Conservation (phyloP, 306 rosid genomes). For the Cucurbita ficifolia region DNA sequence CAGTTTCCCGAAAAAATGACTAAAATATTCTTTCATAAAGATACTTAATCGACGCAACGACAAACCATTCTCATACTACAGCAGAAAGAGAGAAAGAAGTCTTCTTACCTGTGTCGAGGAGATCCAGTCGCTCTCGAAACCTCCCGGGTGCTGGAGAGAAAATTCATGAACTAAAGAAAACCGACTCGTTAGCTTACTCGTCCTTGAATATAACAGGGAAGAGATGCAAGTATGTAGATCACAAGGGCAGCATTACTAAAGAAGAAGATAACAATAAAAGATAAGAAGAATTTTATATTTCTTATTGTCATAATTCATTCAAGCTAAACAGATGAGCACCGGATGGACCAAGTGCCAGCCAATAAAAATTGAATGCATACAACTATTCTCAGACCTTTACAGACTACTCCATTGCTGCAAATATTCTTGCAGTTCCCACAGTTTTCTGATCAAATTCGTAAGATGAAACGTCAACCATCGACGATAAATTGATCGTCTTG, state of each 20-base stretch:
- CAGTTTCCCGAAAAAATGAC: background rate
- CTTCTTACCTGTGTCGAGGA: background rate
- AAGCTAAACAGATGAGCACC: background rate
- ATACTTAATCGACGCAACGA: background rate
- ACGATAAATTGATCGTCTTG: slow-evolving; percentile 92
- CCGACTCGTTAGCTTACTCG: background rate
- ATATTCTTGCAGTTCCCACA: slow-evolving; percentile 1
- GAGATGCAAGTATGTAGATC: background rate
- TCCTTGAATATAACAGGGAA: background rate
- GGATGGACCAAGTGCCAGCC: background rate
- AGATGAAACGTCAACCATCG: slow-evolving; percentile 34
- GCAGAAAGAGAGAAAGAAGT: background rate
- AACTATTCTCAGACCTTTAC: slow-evolving; percentile 5
- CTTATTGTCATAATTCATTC: slow-evolving; percentile 4
- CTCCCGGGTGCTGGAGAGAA: background rate
- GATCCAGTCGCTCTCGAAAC: background rate
- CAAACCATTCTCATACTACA: background rate
- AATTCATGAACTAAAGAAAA: background rate
- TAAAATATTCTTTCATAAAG: background rate
- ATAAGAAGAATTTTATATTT: background rate
- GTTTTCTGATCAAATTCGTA: background rate
- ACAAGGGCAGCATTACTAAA: background rate
- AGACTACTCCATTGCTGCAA: slow-evolving; percentile 4
- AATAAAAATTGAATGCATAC: background rate
- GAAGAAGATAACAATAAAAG: background rate